phyloP scores from a whole-genome alignment of 192 early-diverging fungal genomes.

The Coemansia sp. region DNA sequence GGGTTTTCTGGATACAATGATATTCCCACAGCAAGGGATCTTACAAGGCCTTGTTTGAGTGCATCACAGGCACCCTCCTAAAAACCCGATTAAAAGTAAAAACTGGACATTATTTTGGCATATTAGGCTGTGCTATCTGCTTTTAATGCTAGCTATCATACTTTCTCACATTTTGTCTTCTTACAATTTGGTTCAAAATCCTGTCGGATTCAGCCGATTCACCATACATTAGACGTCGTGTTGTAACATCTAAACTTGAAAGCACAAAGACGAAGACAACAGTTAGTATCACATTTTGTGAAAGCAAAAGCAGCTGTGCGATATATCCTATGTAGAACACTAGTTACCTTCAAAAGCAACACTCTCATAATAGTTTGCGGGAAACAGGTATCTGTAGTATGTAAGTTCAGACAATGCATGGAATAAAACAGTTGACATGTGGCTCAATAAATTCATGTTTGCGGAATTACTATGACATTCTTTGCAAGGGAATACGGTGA shows the following conservation, averaged over 20 bases:
- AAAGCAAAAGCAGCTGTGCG: not conserved
- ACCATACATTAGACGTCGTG: constrained; percentile 22
- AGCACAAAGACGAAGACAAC: not conserved
- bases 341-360: constrained; percentile 21
- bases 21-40: constrained; percentile 37
- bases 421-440: constrained; percentile 25
- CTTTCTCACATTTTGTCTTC: too few species aligned
- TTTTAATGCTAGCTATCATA: too few species aligned
- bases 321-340: not conserved
- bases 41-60: constrained; percentile 11
- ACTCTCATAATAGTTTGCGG: constrained; percentile 26
- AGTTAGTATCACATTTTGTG: too few species aligned
- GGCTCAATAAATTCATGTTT: not conserved
- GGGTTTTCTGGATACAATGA: constrained; percentile 19
- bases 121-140: too few species aligned
- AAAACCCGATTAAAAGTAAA: too few species aligned
- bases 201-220: constrained; percentile 37
- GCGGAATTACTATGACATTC: too few species aligned
- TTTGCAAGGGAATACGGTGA: too few species aligned
- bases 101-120: too few species aligned
- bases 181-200: constrained; percentile 31
- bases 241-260: constrained; percentile 5
- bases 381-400: constrained; percentile 44
- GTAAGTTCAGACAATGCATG: constrained; percentile 39
- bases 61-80: constrained; percentile 35